Evolutionary conservation across 208 protist genomes (phyloP).

Genomic region (Crithidia acanthocephali): DNA sequence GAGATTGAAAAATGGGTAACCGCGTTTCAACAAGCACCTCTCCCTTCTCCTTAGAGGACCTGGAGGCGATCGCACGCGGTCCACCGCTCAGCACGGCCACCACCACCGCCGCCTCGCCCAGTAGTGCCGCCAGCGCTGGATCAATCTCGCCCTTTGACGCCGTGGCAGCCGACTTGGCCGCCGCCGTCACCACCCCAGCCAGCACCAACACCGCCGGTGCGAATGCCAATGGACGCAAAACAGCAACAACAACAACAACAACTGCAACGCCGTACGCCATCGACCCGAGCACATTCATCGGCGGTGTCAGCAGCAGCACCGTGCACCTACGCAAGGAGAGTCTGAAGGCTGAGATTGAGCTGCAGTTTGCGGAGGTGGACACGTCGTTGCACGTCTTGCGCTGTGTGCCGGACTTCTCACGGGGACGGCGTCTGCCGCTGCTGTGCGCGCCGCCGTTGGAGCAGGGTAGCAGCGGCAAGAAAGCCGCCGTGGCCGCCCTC

Average conservation of each 20-base stretch:
- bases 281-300: not conserved
- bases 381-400: conserved; percentile 34
- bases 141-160: conserved; percentile 15
- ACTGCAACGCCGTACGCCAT: not conserved
- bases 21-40: conserved; percentile 51
- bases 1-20: conserved; percentile 71
- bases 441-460: not conserved
- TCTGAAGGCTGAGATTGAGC: conserved; percentile 22
- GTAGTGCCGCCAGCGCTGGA: not conserved
- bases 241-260: not conserved
- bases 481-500: not conserved
- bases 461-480: not conserved
- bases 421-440: conserved; percentile 1
- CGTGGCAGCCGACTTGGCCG: conserved; percentile 1
- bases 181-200: not conserved
- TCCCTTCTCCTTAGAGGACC: conserved; percentile 55
- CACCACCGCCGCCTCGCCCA: not conserved
- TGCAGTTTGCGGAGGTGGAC: conserved; percentile 26
- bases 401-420: conserved; percentile 26
- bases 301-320: not conserved
- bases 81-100: not conserved
- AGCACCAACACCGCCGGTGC: not conserved
- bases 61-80: conserved; percentile 26
- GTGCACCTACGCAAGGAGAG: conserved; percentile 15
- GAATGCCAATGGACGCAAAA: not conserved